Percentiles rank a stretch among this genome's conserved stretches.
Conservation (phyloP, 176 grass and related monocot species). For the Coix lacrymajobi region DNA sequence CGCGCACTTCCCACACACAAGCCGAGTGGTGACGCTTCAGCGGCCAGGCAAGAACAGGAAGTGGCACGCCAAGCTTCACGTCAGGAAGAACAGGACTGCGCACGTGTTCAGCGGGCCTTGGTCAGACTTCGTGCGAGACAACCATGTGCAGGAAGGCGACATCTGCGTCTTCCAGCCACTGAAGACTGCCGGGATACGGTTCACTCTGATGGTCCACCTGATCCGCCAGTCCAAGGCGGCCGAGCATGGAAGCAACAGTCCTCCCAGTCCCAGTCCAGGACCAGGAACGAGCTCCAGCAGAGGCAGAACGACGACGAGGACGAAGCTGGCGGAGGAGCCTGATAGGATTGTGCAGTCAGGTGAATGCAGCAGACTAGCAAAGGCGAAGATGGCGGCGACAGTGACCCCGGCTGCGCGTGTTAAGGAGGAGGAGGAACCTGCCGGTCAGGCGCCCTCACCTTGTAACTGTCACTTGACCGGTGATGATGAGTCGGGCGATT, state of each 20-base stretch:
- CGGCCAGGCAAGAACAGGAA: conserved; percentile 2
- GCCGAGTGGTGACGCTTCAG: not conserved
- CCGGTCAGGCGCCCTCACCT: not conserved
- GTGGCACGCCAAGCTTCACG: conserved; percentile 24
- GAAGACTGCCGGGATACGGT: not conserved
- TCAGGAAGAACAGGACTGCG: not conserved
- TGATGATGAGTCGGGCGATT: not conserved
- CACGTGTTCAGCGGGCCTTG: not conserved
- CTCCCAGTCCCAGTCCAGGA: not conserved
- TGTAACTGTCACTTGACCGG: not conserved
- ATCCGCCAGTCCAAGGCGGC: not conserved
- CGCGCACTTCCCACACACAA: conserved; percentile 4
- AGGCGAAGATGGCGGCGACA: not conserved
- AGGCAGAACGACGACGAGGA: not conserved
- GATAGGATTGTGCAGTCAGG: not conserved
- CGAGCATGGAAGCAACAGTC: not conserved
- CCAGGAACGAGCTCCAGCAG: not conserved
- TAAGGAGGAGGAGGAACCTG: conserved; percentile 1
- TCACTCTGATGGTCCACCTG: conserved; percentile 28
- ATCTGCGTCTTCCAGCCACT: conserved; percentile 34
- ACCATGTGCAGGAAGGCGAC: conserved; percentile 22
- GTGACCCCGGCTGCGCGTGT: not conserved
- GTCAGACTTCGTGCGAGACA: conserved; percentile 36
- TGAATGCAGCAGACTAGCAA: not conserved
- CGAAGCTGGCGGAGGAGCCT: not conserved